phyloP scores from a whole-genome alignment of 306 rosid species.

The Aeschynomene evenia region DNA sequence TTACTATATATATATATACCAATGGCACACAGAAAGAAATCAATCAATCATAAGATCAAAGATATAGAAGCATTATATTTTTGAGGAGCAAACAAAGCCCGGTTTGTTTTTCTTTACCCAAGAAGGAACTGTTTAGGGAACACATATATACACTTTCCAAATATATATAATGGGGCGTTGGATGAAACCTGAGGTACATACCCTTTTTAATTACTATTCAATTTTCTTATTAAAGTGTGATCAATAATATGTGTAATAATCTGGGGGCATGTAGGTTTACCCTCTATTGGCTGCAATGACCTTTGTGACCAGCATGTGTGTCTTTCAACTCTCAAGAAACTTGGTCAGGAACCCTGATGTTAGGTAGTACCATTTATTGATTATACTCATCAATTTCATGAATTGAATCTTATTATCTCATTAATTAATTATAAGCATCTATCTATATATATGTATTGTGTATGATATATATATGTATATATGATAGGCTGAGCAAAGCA shows the following conservation, averaged over 20 bases:
- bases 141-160: conserved; percentile 18
- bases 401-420: neutral
- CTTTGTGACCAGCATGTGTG: conserved; percentile 68
- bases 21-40: conserved; percentile 25
- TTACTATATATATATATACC: conserved; percentile 30
- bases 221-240: too few relatives aligned
- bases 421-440: too few relatives aligned
- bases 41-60: too few relatives aligned
- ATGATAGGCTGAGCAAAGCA: conserved; percentile 66
- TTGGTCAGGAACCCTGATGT: conserved; percentile 71
- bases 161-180: conserved; percentile 71
- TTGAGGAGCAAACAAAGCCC: neutral
- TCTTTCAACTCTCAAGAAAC: conserved; percentile 68
- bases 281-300: conserved; percentile 86
- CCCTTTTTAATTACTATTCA: too few relatives aligned
- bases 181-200: conserved; percentile 89
- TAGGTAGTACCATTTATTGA: conserved; percentile 42
- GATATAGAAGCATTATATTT: too few relatives aligned
- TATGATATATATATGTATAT: too few relatives aligned
- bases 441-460: too few relatives aligned
- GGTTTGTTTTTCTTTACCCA: neutral
- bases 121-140: neutral
- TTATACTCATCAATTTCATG: neutral
- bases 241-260: too few relatives aligned
- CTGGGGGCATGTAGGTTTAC: conserved; percentile 47